phyloP scores from a whole-genome alignment of 2,329 filamentous ascomycete genomes.

The Colletotrichum tanaceti region DNA sequence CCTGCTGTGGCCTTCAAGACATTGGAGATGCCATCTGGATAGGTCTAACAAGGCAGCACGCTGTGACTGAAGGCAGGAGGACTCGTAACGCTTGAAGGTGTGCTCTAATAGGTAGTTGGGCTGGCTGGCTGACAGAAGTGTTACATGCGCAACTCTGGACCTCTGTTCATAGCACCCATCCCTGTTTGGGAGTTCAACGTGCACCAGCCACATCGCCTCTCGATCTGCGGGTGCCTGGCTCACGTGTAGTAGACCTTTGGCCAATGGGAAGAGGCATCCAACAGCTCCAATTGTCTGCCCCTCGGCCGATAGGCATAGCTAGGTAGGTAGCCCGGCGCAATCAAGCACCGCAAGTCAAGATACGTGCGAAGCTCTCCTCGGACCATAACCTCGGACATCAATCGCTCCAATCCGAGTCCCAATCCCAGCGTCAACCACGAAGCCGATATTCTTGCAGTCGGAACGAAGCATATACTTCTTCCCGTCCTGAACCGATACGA shows the following conservation, averaged over 20 bases:
- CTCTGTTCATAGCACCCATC: too few species aligned
- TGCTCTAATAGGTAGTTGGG: too few species aligned
- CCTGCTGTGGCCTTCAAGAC: too few species aligned
- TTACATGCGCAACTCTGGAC: too few species aligned
- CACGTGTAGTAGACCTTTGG: constrained; percentile 14
- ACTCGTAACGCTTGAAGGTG: too few species aligned
- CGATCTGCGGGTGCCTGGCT: background rate
- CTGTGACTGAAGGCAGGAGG: too few species aligned
- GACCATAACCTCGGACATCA: constrained; percentile 4
- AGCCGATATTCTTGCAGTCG: constrained; percentile 4
- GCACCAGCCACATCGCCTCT: constrained; percentile 10
- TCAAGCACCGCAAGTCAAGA: constrained; percentile 12
- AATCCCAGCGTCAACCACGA: background rate
- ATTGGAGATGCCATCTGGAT: too few species aligned
- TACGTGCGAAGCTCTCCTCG: constrained; percentile 28
- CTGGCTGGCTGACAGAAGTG: too few species aligned
- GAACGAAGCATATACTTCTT: too few species aligned
- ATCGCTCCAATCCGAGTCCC: background rate
- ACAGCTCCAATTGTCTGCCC: constrained; percentile 30
- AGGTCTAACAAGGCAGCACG: too few species aligned
- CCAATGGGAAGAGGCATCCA: constrained; percentile 12
- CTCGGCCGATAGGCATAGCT: constrained; percentile 9
- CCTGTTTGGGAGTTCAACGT: background rate
- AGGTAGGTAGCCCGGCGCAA: constrained; percentile 19
- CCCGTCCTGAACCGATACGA: constrained; percentile 10